These are phyloP conservation scores for Termitomyces sp. DNA, from an alignment of 768 basidiomycete genomes.

Conservation along the genomic window DNA sequence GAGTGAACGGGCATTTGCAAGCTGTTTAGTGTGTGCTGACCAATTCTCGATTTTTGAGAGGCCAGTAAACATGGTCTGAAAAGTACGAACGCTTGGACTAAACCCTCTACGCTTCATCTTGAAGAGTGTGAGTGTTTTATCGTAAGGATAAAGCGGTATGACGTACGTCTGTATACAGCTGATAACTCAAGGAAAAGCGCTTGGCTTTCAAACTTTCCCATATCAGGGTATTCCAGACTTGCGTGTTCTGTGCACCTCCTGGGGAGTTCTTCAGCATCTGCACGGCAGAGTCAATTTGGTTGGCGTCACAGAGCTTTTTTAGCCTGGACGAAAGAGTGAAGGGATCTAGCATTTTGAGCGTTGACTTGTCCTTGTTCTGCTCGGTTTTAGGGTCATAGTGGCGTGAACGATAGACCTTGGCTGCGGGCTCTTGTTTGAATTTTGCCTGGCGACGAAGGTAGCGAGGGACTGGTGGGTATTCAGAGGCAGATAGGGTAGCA, in stretches of 20 bases:
- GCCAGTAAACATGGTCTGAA: constrained; percentile 63
- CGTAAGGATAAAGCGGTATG: background rate
- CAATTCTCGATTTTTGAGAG: constrained; percentile 59
- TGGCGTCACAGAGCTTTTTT: constrained; percentile 48
- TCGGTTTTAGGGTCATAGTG: constrained; percentile 29
- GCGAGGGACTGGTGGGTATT: constrained; percentile 18
- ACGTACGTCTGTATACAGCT: constrained; percentile 66
- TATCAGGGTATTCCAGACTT: constrained; percentile 79
- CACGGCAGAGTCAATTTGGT: constrained; percentile 58
- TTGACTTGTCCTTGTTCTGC: constrained; percentile 19
- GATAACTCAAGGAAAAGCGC: constrained; percentile 54
- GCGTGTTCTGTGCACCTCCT: constrained; percentile 65
- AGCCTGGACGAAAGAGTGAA: constrained; percentile 56
- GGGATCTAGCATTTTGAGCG: constrained; percentile 48
- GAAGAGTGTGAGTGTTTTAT: background rate
- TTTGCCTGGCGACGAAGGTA: constrained; percentile 23
- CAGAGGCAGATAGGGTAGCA: background rate
- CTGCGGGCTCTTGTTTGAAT: background rate
- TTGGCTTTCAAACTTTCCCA: constrained; percentile 53
- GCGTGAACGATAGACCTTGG: constrained; percentile 28
- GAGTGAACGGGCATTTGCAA: constrained; percentile 52
- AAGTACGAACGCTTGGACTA: constrained; percentile 62
- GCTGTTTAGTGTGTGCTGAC: constrained; percentile 52
- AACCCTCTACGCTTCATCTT: constrained; percentile 88
- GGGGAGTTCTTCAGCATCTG: constrained; percentile 64